Evolutionary conservation across 768 basidiomycete genomes (phyloP).

Genomic region (Leccinum uliginosum): DNA sequence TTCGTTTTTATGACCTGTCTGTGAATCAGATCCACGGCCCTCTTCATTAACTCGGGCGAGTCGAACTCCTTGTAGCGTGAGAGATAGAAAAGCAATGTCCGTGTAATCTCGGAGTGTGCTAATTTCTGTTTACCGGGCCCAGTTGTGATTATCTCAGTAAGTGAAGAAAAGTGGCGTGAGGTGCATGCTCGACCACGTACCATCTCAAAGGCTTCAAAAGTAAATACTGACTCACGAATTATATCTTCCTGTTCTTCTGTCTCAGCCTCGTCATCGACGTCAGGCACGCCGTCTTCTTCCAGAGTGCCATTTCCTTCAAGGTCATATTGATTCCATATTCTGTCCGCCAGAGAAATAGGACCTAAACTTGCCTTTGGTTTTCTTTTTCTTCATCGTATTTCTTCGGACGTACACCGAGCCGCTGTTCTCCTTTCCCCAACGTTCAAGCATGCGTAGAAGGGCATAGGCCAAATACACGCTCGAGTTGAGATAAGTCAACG

Average conservation of each 20-base stretch:
- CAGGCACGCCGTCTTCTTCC: conserved; percentile 63
- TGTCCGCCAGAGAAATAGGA: conserved; percentile 19
- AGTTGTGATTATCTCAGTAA: conserved; percentile 18
- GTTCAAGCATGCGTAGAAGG: conserved; percentile 85
- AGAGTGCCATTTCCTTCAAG: conserved; percentile 33
- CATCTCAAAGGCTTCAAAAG: conserved; percentile 87
- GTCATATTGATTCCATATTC: conserved; percentile 9
- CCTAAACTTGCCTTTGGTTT: conserved; percentile 42
- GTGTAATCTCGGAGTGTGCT: conserved; percentile 78
- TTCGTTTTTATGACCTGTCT: conserved; percentile 88
- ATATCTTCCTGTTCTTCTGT: conserved; percentile 58
- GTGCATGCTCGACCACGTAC: conserved; percentile 41
- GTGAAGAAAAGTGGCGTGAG: conserved; percentile 11
- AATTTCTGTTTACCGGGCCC: conserved; percentile 62
- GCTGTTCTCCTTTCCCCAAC: conserved; percentile 69
- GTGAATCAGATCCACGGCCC: conserved; percentile 85
- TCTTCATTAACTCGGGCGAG: conserved; percentile 76
- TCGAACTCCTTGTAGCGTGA: conserved; percentile 79
- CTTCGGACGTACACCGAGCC: conserved; percentile 70
- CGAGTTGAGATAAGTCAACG: conserved; percentile 79
- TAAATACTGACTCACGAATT: conserved; percentile 82
- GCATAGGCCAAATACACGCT: conserved; percentile 81
- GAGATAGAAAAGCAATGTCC: conserved; percentile 80
- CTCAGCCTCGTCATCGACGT: conserved; percentile 62
- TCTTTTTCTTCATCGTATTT: conserved; percentile 50